phyloP scores from a whole-genome alignment of 2,329 filamentous ascomycete species.

The Rutstroemia sydowiana region DNA sequence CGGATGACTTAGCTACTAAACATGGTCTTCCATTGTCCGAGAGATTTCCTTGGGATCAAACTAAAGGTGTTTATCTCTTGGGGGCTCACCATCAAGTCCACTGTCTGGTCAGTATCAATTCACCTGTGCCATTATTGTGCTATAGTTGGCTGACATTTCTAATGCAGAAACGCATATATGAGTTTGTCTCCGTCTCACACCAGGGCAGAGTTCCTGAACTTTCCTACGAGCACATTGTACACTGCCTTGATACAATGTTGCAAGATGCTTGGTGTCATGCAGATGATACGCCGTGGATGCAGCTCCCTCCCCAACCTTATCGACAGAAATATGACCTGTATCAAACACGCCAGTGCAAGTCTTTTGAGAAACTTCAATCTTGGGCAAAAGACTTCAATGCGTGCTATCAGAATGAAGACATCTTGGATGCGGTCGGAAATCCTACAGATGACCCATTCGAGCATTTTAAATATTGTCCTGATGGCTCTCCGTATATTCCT shows the following conservation, averaged over 20 bases:
- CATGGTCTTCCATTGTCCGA: slow-evolving; percentile 1
- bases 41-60: slow-evolving; percentile 9
- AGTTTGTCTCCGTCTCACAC: no score
- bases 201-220: neutral
- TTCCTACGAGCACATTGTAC: slow-evolving; percentile 3
- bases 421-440: neutral
- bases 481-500: slow-evolving; percentile 3
- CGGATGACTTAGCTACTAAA: neutral
- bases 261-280: slow-evolving; percentile 8
- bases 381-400: neutral
- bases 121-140: neutral
- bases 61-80: slow-evolving; percentile 3
- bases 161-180: no score
- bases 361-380: neutral
- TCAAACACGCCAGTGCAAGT: slow-evolving; percentile 6
- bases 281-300: slow-evolving; percentile 6
- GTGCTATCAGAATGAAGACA: slow-evolving; percentile 3
- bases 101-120: slow-evolving; percentile 2
- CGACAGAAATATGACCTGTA: slow-evolving; percentile 2
- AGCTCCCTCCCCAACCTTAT: slow-evolving; percentile 6
- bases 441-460: neutral
- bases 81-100: slow-evolving; percentile 8
- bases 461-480: slow-evolving; percentile 4
- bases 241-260: slow-evolving; percentile 1
- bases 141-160: neutral